Evolutionary conservation across 1,284 basidiomycete genomes (phyloP).

Genomic region (Trichosporon sp.): DNA sequence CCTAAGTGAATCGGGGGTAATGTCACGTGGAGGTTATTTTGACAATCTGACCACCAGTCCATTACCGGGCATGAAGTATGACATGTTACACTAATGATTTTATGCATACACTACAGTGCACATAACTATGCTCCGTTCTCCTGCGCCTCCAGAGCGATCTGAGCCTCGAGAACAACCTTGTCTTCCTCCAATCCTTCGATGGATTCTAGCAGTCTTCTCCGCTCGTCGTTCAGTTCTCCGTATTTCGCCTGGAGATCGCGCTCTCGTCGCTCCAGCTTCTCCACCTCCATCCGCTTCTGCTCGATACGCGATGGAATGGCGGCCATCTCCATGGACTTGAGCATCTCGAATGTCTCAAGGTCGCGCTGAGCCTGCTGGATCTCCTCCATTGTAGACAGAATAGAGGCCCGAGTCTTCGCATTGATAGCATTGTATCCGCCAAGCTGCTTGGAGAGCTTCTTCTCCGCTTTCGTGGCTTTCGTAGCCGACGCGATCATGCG

Average conservation of each 20-base stretch:
- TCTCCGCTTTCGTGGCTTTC: constrained; percentile 80
- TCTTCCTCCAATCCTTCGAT: constrained; percentile 52
- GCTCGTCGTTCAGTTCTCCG: constrained; percentile 70
- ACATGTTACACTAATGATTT: neutral
- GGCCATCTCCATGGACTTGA: constrained; percentile 65
- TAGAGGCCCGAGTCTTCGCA: constrained; percentile 60
- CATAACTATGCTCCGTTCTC: constrained; percentile 12
- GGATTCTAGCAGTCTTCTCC: constrained; percentile 59
- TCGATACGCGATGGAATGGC: constrained; percentile 69
- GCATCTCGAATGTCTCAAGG: constrained; percentile 66
- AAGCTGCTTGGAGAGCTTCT: constrained; percentile 78
- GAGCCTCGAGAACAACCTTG: constrained; percentile 42
- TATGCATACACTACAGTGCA: neutral
- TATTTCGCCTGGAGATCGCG: constrained; percentile 69
- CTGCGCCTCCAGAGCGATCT: constrained; percentile 44
- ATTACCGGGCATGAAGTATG: neutral
- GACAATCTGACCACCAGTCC: neutral
- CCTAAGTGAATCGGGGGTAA: neutral
- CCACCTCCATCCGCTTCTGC: constrained; percentile 75
- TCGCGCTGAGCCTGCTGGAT: constrained; percentile 64
- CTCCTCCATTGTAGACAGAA: constrained; percentile 64
- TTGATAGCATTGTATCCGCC: constrained; percentile 86
- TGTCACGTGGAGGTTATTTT: neutral
- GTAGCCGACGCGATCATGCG: constrained; percentile 74
- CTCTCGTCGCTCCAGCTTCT: constrained; percentile 68